These are phyloP conservation scores for Arthrocladium fulminans DNA, from an alignment of 2,329 filamentous ascomycete species.

Conservation along the genomic window DNA sequence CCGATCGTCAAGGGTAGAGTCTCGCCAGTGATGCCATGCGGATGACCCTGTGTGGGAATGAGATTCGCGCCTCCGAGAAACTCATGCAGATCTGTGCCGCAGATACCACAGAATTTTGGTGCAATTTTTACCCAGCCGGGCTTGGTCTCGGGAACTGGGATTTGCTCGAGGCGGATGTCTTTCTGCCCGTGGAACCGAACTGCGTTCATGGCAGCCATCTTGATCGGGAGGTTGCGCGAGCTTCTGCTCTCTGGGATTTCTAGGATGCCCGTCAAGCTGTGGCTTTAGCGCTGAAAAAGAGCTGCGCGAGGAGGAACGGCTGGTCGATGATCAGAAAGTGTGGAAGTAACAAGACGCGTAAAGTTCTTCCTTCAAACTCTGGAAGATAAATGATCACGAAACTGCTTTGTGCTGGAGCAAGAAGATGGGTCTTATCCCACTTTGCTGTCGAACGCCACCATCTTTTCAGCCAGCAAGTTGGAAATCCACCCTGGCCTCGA, in stretches of 20 bases:
- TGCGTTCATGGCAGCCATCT: conserved; percentile 34
- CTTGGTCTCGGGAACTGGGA: conserved; percentile 32
- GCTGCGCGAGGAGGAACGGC: neutral
- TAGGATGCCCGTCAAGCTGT: no score
- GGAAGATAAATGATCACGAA: no score
- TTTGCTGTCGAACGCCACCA: neutral
- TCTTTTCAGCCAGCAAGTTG: neutral
- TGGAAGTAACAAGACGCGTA: no score
- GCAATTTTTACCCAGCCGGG: conserved; percentile 34
- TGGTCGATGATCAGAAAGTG: neutral
- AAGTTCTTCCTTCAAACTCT: no score
- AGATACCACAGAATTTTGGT: conserved; percentile 26
- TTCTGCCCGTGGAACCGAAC: conserved; percentile 38
- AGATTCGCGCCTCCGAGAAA: conserved; percentile 41
- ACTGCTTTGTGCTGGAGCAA: neutral
- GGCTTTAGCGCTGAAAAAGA: no score
- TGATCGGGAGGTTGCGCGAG: no score
- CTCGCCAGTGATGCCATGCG: conserved; percentile 47
- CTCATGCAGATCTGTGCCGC: conserved; percentile 36
- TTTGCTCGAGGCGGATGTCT: conserved; percentile 36
- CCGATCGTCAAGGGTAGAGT: conserved; percentile 45
- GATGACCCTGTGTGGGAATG: conserved; percentile 38
- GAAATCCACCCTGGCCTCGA: neutral
- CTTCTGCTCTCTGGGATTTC: no score
- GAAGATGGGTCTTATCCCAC: neutral